Evolutionary conservation across 352 stramenopile genomes (phyloP).

Genomic region (Globisporangium spinosum): DNA sequence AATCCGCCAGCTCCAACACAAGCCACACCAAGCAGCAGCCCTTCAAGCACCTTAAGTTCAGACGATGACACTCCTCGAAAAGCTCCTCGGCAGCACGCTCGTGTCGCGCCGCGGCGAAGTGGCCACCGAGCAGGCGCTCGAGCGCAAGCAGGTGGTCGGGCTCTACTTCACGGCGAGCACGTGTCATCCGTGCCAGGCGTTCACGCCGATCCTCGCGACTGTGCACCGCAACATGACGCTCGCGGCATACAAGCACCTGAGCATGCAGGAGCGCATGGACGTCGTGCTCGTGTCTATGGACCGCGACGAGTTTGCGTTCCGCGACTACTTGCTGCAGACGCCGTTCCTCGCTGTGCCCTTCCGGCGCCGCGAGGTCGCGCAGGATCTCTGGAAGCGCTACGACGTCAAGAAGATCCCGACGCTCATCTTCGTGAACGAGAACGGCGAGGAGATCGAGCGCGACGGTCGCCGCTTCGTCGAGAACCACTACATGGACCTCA

Average conservation of each 20-base stretch:
- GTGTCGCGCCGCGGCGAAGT: constrained; percentile 52
- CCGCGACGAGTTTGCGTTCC: constrained; percentile 47
- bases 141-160: constrained; percentile 48
- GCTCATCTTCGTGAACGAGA: constrained; percentile 63
- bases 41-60: neutral
- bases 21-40: neutral
- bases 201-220: constrained; percentile 60
- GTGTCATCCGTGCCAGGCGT: constrained; percentile 53
- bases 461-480: constrained; percentile 60
- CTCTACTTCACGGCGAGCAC: constrained; percentile 68
- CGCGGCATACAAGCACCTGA: constrained; percentile 45
- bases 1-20: constrained; percentile 13
- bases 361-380: constrained; percentile 40
- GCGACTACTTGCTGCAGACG: constrained; percentile 52
- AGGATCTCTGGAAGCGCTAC: constrained; percentile 64
- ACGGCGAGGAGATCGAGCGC: constrained; percentile 56
- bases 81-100: constrained; percentile 50
- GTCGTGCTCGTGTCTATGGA: constrained; percentile 65
- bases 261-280: constrained; percentile 56
- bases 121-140: constrained; percentile 44
- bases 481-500: constrained; percentile 58
- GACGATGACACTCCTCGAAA: constrained; percentile 49
- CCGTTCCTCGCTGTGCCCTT: constrained; percentile 60
- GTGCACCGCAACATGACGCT: constrained; percentile 65
- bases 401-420: constrained; percentile 66